Evolutionary conservation across 2,329 filamentous ascomycete genomes (phyloP).

Genomic region (Alternaria postmessia): DNA sequence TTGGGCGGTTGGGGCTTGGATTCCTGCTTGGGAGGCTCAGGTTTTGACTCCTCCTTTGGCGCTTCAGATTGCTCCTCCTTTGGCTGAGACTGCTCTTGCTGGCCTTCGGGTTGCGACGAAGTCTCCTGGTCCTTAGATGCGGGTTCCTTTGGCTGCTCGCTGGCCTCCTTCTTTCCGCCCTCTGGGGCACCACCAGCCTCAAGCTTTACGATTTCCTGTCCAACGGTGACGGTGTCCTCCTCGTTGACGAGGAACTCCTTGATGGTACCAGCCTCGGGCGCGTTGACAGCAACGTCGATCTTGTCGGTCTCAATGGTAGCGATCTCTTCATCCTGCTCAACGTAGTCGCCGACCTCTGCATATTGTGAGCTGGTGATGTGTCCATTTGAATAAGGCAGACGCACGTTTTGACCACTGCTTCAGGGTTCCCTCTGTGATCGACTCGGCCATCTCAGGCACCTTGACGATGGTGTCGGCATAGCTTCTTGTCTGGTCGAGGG

Average conservation of each 20-base stretch:
- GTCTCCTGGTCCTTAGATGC: conserved; percentile 66
- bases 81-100: conserved; percentile 56
- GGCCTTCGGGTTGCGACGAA: conserved; percentile 61
- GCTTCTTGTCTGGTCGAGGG: conserved; percentile 44
- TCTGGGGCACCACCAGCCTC: conserved; percentile 70
- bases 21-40: conserved; percentile 51
- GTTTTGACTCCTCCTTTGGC: conserved; percentile 53
- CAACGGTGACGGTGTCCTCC: conserved; percentile 94
- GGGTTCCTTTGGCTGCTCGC: conserved; percentile 67
- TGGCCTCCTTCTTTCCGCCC: conserved; percentile 63
- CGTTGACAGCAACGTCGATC: conserved; percentile 98
- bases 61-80: conserved; percentile 32
- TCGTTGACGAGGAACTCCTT: conserved; percentile 91
- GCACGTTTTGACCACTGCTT: conserved; percentile 90
- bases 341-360: conserved; percentile 83
- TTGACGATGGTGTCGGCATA: conserved; percentile 84
- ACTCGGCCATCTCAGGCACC: conserved; percentile 98
- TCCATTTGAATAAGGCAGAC: background rate
- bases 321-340: conserved; percentile 96
- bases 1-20: conserved; percentile 48
- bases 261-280: conserved; percentile 87
- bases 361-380: conserved; percentile 12
- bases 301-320: conserved; percentile 99
- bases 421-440: conserved; percentile 94
- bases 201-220: conserved; percentile 86